Base-by-base conservation (phyloP, 2,329 filamentous ascomycete species). In the Teratosphaeria zuluensis region DNA sequence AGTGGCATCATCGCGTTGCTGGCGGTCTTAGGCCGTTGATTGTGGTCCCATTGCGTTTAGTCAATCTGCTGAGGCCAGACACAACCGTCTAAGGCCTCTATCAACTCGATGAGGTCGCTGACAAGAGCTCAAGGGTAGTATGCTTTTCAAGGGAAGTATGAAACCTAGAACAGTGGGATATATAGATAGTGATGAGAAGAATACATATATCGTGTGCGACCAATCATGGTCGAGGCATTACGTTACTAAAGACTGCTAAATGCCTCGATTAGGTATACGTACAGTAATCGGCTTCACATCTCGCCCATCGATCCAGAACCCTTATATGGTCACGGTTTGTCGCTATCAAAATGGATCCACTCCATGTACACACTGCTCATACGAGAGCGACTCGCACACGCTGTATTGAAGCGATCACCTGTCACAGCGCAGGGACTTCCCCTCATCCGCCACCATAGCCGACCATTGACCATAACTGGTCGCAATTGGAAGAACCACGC, bases 401-500 rank as follows among this genome's bases (percentile, higher is more conserved):
- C 9, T 32, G n/a, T n/a, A 19, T 21, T 21, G 16, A n/a, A 48
- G 16, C 38, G 38, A 56, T 14, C 54, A 31, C 8, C 54, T 11
- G 1, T 11, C 6, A 32, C 24, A 31, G 35, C 6, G 12, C 28
- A 28, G 24, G 24, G 28, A 28, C 9, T 31, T 1, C 16, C 31
- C 53, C 53, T 53, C 19, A 16, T 16, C 16, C 16, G 12, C 38
- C 38, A 46, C 38, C 38, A 16, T 46, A 46, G 16, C 16, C 14
- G 19, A 21, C 9, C 56, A 8, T 28, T 57, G 16, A 51, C n/a
- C 53, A 53, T 53, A 51, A 54, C 19, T 32, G 53, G 31, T 46
- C 53, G 9, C 46, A 53, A 61, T 21, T 30, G 48, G 33, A 12
- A 12, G 7, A 56, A 57, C 42, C 60, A 31, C 56, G 58, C 48